A percentile compares a stretch with the other conserved stretches of the same genome.
Evolutionary conservation across 208 protist genomes (phyloP).

Genomic region (Jaenimonas drosophilae): DNA sequence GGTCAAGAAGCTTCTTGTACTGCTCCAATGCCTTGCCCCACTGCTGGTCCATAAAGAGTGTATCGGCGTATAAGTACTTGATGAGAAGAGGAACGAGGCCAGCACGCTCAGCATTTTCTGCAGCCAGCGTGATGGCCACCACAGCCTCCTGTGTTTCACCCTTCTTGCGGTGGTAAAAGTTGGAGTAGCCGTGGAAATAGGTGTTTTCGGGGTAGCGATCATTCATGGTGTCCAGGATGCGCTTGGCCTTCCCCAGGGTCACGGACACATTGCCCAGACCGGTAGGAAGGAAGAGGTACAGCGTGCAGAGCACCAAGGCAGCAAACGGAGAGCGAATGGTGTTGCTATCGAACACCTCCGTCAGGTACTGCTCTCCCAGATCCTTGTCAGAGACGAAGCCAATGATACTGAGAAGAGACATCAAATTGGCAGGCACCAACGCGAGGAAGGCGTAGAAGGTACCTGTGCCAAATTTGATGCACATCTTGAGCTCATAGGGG

Average conservation of each 20-base stretch:
- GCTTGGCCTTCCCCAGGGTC: slow-evolving; percentile 65
- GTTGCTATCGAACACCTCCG: slow-evolving; percentile 81
- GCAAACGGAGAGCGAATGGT: slow-evolving; percentile 82
- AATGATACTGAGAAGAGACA: slow-evolving; percentile 85
- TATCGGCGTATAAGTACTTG: slow-evolving; percentile 84
- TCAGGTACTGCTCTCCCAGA: slow-evolving; percentile 86
- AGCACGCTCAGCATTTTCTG: slow-evolving; percentile 59
- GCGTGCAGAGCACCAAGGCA: slow-evolving; percentile 74
- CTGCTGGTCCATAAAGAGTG: slow-evolving; percentile 86
- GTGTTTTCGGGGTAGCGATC: slow-evolving; percentile 78
- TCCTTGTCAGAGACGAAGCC: slow-evolving; percentile 87
- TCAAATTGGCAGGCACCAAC: slow-evolving; percentile 77
- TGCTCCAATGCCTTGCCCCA: slow-evolving; percentile 53
- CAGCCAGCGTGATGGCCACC: slow-evolving; percentile 50
- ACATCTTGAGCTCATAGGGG: slow-evolving; percentile 75
- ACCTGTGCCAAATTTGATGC: slow-evolving; percentile 83
- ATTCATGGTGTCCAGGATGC: slow-evolving; percentile 75
- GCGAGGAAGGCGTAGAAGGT: slow-evolving; percentile 87
- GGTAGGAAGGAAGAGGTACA: slow-evolving; percentile 87
- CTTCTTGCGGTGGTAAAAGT: slow-evolving; percentile 87
- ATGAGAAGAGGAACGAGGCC: slow-evolving; percentile 74
- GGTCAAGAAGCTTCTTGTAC: slow-evolving; percentile 53
- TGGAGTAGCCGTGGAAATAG: slow-evolving; percentile 87
- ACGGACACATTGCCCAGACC: slow-evolving; percentile 69
- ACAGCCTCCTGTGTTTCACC: slow-evolving; percentile 71